Conservation (phyloP, 352 stramenopile species). For the Phytophthora pini region DNA sequence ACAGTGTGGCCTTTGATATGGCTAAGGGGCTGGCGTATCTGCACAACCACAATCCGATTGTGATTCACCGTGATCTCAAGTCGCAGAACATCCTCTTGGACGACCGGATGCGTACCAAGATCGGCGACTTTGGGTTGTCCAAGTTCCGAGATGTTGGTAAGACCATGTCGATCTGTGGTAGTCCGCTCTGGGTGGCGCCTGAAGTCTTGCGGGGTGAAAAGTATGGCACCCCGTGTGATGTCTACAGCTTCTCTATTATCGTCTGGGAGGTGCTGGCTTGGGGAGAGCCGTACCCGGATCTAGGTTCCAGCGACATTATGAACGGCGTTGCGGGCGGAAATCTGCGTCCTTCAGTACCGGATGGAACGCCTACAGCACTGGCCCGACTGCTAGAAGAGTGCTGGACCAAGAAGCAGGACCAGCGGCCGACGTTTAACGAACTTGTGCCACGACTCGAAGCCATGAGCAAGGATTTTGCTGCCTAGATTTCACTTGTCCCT, state of each 20-base stretch:
- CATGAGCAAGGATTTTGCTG: constrained; percentile 79
- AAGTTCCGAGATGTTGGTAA: constrained; percentile 89
- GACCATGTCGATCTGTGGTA: constrained; percentile 88
- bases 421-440: constrained; percentile 83
- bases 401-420: constrained; percentile 88
- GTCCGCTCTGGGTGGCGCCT: constrained; percentile 80
- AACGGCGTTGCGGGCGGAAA: constrained; percentile 82
- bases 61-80: constrained; percentile 96
- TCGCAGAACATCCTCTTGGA: constrained; percentile 84
- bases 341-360: constrained; percentile 71
- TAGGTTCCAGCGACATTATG: constrained; percentile 88
- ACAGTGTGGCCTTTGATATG: constrained; percentile 89
- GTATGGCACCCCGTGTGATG: constrained; percentile 81
- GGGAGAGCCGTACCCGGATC: constrained; percentile 80
- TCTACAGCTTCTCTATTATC: constrained; percentile 92
- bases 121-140: constrained; percentile 82
- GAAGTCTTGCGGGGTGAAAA: constrained; percentile 85
- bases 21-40: constrained; percentile 96
- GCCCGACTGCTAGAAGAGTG: constrained; percentile 76
- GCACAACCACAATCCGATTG: constrained; percentile 96
- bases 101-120: constrained; percentile 88
- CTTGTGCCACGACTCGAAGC: constrained; percentile 81
- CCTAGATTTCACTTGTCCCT: constrained; percentile 15
- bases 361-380: constrained; percentile 62
- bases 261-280: constrained; percentile 86